Percentiles rank a stretch among this genome's conserved stretches.
These are phyloP conservation scores for Inga leiocalycina DNA, from an alignment of 306 rosid species.

Conservation along the genomic window DNA sequence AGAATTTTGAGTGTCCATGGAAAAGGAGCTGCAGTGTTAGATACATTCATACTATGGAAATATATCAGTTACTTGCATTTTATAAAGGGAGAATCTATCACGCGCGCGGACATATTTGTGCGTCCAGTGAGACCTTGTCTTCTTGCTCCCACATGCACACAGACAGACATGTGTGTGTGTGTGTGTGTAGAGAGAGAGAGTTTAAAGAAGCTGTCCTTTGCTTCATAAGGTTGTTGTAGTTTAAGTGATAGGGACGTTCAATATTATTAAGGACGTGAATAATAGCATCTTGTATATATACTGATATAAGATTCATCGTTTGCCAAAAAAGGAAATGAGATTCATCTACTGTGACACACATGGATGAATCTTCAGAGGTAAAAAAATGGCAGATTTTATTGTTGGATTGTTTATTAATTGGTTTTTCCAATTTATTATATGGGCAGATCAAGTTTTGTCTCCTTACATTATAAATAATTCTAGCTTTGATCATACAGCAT, in stretches of 20 bases:
- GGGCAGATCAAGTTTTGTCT: neutral
- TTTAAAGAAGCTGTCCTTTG: neutral
- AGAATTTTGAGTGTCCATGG: constrained; percentile 5
- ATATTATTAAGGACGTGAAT: neutral
- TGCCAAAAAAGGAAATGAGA: too few relatives aligned
- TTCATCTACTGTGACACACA: neutral
- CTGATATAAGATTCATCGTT: neutral
- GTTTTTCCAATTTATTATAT: neutral
- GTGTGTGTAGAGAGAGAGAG: neutral
- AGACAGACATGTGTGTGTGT: neutral
- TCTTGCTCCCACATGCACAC: neutral
- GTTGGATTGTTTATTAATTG: neutral
- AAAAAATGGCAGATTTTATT: neutral
- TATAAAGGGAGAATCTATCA: neutral
- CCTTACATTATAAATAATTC: too few relatives aligned
- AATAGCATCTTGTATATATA: neutral
- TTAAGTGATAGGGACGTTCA: neutral
- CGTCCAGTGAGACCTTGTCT: neutral
- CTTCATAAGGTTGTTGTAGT: neutral
- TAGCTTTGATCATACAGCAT: neutral
- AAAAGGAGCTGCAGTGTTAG: neutral
- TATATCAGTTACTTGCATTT: neutral
- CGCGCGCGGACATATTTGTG: neutral
- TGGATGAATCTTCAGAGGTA: neutral
- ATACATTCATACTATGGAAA: neutral